phyloP scores from a whole-genome alignment of 1,284 basidiomycete genomes.

The Apiotrichum domesticum region DNA sequence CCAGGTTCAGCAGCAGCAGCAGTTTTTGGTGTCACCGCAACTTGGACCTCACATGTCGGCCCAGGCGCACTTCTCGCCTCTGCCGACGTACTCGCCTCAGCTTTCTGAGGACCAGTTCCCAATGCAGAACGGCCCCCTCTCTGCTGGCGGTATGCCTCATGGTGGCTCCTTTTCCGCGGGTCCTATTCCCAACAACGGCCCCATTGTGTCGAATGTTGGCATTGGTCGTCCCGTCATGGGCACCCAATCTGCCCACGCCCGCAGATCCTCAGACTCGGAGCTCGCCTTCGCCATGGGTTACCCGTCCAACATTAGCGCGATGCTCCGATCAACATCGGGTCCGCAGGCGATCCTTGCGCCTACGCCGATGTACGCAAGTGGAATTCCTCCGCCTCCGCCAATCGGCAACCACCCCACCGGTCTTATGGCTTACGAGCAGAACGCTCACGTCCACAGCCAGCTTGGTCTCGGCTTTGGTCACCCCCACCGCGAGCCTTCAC shows the following conservation, averaged over 20 bases:
- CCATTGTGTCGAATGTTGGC: constrained; percentile 2
- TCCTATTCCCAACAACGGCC: not conserved
- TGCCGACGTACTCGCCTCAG: constrained; percentile 2
- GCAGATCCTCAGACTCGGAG: constrained; percentile 17
- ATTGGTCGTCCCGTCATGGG: constrained; percentile 9
- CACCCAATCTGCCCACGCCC: constrained; percentile 8
- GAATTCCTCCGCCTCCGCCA: constrained; percentile 9
- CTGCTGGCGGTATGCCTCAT: not conserved
- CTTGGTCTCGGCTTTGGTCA: constrained; percentile 5
- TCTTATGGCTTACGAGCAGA: constrained; percentile 2
- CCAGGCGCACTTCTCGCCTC: not conserved
- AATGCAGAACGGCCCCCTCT: not conserved
- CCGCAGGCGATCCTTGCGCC: constrained; percentile 9
- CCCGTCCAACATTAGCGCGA: constrained; percentile 8
- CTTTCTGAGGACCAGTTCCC: not conserved
- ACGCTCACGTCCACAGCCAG: not conserved
- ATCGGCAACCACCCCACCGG: constrained; percentile 6
- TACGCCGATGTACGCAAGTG: constrained; percentile 4
- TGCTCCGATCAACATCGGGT: constrained; percentile 18
- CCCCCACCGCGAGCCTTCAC: not conserved
- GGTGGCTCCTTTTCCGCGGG: not conserved
- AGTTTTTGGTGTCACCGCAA: not conserved
- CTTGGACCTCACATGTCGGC: not conserved
- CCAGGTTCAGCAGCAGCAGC: constrained; percentile 1
- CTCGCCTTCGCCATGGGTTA: constrained; percentile 13